These are phyloP conservation scores for Lodderomyces beijingensis DNA, from an alignment of 1,139 yeast species.

Conservation along the genomic window DNA sequence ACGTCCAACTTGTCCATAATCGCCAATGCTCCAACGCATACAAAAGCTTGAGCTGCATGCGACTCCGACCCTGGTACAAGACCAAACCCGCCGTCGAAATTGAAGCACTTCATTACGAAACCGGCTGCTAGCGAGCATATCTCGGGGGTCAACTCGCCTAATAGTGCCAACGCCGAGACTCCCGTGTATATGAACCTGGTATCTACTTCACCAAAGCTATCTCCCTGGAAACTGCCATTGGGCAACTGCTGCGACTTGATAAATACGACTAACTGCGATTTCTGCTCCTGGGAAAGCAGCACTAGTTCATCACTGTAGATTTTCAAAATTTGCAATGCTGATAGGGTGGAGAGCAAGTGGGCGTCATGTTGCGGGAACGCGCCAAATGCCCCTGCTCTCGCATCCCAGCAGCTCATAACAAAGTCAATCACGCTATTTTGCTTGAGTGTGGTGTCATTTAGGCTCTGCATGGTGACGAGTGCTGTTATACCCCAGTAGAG, in stretches of 20 bases:
- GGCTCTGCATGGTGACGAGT: constrained; percentile 53
- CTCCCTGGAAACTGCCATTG: constrained; percentile 88
- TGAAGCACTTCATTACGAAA: constrained; percentile 67
- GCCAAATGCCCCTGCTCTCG: constrained; percentile 74
- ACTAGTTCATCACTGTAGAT: constrained; percentile 57
- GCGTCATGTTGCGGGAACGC: constrained; percentile 89
- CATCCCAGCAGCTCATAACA: constrained; percentile 65
- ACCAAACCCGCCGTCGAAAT: constrained; percentile 97
- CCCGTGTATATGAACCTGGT: constrained; percentile 87
- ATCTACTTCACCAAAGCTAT: constrained; percentile 86
- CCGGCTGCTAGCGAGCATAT: constrained; percentile 62
- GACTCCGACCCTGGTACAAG: constrained; percentile 92
- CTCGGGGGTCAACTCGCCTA: constrained; percentile 59
- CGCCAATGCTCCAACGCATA: constrained; percentile 78
- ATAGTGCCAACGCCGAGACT: constrained; percentile 63
- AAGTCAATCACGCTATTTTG: constrained; percentile 59
- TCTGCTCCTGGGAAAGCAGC: constrained; percentile 19
- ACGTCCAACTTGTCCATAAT: constrained; percentile 57
- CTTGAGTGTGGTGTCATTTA: constrained; percentile 42
- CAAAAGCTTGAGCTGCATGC: constrained; percentile 90
- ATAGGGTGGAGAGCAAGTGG: constrained; percentile 80
- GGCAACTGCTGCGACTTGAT: constrained; percentile 56
- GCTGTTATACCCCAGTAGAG: constrained; percentile 94
- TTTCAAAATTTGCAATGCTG: constrained; percentile 76
- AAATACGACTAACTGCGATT: constrained; percentile 27